Evolutionary conservation across 176 grass and related monocot genomes (phyloP).

Genomic region (Avena atlantica): DNA sequence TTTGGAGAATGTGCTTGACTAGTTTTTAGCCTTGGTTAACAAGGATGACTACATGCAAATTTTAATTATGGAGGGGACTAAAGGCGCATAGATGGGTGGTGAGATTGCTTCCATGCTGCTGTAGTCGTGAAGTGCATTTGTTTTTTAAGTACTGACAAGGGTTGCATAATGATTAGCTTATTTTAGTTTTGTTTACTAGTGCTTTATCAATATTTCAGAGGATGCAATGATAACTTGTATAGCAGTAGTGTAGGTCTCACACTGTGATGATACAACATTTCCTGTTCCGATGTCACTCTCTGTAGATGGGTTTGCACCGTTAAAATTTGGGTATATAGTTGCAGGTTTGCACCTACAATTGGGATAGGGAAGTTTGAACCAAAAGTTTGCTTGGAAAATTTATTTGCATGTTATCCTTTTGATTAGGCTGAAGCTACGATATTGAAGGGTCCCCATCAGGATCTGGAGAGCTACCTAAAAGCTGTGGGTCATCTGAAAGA

Average conservation of each 20-base stretch:
- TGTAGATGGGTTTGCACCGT: background rate
- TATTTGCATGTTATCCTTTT: background rate
- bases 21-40: background rate
- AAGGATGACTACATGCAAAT: background rate
- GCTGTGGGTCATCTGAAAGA: constrained; percentile 72
- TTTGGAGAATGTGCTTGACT: background rate
- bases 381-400: constrained; percentile 1
- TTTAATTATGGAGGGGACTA: background rate
- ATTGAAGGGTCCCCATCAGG: constrained; percentile 69
- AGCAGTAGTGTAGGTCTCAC: background rate
- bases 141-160: background rate
- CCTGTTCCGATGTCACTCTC: constrained; percentile 7
- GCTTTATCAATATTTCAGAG: background rate
- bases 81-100: background rate
- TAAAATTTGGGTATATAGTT: background rate
- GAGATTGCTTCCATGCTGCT: constrained; percentile 1
- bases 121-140: background rate
- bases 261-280: background rate
- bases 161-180: background rate
- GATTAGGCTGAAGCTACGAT: constrained; percentile 72
- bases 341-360: background rate
- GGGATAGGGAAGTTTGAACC: background rate
- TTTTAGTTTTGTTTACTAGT: constrained; percentile 8
- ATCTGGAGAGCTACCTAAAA: constrained; percentile 70
- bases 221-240: background rate